Conservation (phyloP, 257 asterid species). For the Capsicum rhomboideum region DNA sequence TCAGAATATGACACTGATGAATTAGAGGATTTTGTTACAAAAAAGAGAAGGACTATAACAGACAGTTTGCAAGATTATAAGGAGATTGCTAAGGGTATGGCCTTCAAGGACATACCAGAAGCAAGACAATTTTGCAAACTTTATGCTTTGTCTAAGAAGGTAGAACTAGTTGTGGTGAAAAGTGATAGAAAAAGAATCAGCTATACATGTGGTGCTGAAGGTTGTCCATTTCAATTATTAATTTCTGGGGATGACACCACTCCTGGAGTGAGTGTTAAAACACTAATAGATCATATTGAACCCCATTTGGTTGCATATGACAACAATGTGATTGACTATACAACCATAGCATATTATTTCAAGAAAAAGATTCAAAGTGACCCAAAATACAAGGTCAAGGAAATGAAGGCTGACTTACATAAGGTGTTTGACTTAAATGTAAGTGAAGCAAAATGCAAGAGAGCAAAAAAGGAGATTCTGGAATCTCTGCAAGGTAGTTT, state of each 20-base stretch:
- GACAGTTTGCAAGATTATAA: neutral
- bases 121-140: neutral
- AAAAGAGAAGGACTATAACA: neutral
- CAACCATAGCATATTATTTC: too few species aligned
- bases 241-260: neutral
- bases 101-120: neutral
- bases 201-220: neutral
- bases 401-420: too few species aligned
- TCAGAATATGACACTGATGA: neutral
- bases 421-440: too few species aligned
- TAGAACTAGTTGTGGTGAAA: neutral
- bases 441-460: too few species aligned
- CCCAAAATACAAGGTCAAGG: too few species aligned
- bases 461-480: too few species aligned
- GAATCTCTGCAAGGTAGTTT: too few species aligned
- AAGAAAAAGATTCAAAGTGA: too few species aligned
- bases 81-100: neutral
- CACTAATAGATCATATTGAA: too few species aligned
- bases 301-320: neutral
- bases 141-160: neutral
- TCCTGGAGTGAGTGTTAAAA: neutral
- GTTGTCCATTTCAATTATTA: neutral
- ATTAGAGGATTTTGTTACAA: neutral
- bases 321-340: too few species aligned
- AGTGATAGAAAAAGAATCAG: neutral